Conservation (phyloP, 176 grass and related monocot genomes). For the Oryza punctata region DNA sequence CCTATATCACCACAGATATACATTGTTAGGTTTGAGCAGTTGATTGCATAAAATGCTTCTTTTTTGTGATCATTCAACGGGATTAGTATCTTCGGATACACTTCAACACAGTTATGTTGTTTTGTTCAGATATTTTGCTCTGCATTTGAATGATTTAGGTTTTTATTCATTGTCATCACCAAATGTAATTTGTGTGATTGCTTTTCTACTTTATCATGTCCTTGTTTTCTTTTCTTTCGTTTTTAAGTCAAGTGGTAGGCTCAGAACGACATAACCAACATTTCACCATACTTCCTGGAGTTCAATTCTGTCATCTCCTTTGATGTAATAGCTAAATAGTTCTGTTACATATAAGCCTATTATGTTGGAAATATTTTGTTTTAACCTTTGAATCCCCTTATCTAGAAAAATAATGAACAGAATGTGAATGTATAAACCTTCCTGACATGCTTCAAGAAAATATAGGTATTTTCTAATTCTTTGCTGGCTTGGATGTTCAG, state of each 20-base stretch:
- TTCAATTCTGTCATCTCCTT: conserved; percentile 16
- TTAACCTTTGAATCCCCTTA: conserved; percentile 27
- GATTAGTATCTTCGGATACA: no score
- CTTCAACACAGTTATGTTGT: no score
- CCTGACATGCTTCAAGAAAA: conserved; percentile 40
- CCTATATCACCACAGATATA: background rate
- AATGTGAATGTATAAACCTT: conserved; percentile 9
- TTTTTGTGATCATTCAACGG: background rate
- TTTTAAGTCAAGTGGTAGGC: background rate
- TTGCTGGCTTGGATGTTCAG: conserved; percentile 79
- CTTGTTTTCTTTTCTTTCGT: background rate
- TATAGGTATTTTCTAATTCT: conserved; percentile 56
- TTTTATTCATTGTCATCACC: background rate
- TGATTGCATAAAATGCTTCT: background rate
- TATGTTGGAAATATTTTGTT: conserved; percentile 12
- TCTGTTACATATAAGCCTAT: background rate
- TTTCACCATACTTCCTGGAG: background rate
- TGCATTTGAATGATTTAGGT: background rate
- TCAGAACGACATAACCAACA: background rate
- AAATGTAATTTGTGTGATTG: background rate
- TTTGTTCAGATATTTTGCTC: background rate
- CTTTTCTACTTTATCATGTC: background rate
- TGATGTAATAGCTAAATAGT: conserved; percentile 2
- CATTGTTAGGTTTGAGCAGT: background rate
- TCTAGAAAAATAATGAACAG: conserved; percentile 13